These are phyloP conservation scores for Candida chilensis DNA, from an alignment of 805 yeast genomes.

Conservation along the genomic window DNA sequence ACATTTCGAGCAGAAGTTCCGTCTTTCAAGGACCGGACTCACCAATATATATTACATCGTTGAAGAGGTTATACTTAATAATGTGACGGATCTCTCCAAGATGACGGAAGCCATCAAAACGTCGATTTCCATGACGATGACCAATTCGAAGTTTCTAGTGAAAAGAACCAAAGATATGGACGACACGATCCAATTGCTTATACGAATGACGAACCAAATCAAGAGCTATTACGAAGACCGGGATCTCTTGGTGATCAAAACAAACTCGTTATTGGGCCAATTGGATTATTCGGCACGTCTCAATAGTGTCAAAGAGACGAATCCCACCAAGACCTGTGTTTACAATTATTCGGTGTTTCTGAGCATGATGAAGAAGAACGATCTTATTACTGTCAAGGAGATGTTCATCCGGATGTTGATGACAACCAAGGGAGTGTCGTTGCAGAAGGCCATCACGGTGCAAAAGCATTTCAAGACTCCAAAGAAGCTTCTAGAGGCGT, in stretches of 20 bases:
- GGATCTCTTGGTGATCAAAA: constrained; percentile 40
- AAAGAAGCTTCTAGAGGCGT: constrained; percentile 41
- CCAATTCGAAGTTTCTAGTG: constrained; percentile 57
- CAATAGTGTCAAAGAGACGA: constrained; percentile 22
- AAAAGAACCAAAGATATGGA: constrained; percentile 64
- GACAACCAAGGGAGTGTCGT: constrained; percentile 71
- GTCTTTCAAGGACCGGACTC: constrained; percentile 65
- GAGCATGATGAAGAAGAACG: constrained; percentile 59
- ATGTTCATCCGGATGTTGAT: constrained; percentile 68
- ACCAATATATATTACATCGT: constrained; percentile 64
- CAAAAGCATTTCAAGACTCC: constrained; percentile 73
- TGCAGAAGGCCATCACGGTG: constrained; percentile 77
- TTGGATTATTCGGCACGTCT: constrained; percentile 36
- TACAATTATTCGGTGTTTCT: constrained; percentile 52
- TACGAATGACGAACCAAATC: constrained; percentile 37
- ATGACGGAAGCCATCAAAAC: constrained; percentile 68
- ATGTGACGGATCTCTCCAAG: constrained; percentile 20
- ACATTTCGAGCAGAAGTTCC: constrained; percentile 74
- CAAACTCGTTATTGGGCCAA: constrained; percentile 38
- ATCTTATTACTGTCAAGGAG: constrained; percentile 65
- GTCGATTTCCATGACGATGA: constrained; percentile 60
- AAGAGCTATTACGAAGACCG: constrained; percentile 22
- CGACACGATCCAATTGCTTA: constrained; percentile 59
- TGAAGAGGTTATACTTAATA: constrained; percentile 58
- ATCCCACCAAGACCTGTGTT: constrained; percentile 20